These are phyloP conservation scores for Fomes fomentarius DNA, from an alignment of 1,284 basidiomycete species.

Conservation along the genomic window DNA sequence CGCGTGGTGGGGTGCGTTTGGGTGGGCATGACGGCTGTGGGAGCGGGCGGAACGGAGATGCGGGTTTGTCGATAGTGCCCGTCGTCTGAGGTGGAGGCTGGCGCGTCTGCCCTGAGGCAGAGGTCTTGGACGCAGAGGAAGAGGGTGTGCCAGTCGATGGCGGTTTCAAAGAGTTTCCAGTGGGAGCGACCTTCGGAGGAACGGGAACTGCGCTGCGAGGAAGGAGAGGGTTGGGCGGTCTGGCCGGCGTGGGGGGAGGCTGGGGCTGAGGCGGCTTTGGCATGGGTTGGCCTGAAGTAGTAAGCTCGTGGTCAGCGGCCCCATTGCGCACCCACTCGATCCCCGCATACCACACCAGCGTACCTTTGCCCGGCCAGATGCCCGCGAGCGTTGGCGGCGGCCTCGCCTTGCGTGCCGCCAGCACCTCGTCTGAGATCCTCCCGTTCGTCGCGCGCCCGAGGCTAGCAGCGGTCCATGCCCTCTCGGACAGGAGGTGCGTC, in stretches of 20 bases:
- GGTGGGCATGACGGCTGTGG: conserved; percentile 7
- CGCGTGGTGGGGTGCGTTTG: conserved; percentile 6
- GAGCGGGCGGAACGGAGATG: conserved; percentile 6
- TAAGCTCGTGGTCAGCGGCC: neutral
- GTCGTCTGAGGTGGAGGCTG: neutral
- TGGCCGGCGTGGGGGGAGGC: too few species aligned
- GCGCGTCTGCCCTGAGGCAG: too few species aligned
- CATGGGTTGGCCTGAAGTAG: neutral
- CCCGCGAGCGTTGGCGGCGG: conserved; percentile 18
- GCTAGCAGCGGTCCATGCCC: conserved; percentile 11
- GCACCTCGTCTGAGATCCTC: conserved; percentile 14
- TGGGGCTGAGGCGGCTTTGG: neutral
- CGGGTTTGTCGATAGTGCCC: neutral
- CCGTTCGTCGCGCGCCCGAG: conserved; percentile 11
- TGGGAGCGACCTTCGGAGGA: too few species aligned
- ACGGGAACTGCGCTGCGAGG: too few species aligned
- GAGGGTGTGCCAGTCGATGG: too few species aligned
- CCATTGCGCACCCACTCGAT: neutral
- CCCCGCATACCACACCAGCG: neutral
- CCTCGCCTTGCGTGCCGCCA: conserved; percentile 9
- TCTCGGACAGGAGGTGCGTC: conserved; percentile 17
- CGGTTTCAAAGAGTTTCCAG: too few species aligned
- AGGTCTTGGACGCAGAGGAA: too few species aligned
- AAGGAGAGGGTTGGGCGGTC: too few species aligned
- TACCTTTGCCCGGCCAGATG: conserved; percentile 22